These are phyloP conservation scores for Fusarium sp. DNA, from an alignment of 2,329 filamentous ascomycete genomes.

Conservation along the genomic window DNA sequence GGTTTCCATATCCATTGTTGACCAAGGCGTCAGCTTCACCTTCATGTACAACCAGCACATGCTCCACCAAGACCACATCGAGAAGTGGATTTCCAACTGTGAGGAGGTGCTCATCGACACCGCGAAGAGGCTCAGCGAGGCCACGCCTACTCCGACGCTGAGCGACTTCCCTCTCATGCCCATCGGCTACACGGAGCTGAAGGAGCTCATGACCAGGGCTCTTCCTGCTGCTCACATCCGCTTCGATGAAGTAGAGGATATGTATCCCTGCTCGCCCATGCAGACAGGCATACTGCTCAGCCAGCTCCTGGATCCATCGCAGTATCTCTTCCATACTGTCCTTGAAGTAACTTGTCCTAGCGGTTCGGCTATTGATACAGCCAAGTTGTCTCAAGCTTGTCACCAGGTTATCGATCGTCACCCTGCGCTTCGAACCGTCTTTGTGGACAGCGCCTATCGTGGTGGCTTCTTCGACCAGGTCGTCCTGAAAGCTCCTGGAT, in stretches of 20 bases:
- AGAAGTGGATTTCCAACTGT: conserved; percentile 25
- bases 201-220: conserved; percentile 33
- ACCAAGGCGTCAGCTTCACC: neutral
- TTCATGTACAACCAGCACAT: conserved; percentile 31
- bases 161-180: conserved; percentile 50
- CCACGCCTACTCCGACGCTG: conserved; percentile 40
- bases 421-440: conserved; percentile 47
- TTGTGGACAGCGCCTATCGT: conserved; percentile 43
- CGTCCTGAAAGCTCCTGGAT: conserved; percentile 17
- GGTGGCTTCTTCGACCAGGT: conserved; percentile 46
- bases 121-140: conserved; percentile 15
- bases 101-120: conserved; percentile 9
- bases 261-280: conserved; percentile 54
- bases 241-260: conserved; percentile 44
- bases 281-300: conserved; percentile 53
- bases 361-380: neutral
- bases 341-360: conserved; percentile 9
- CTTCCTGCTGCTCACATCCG: conserved; percentile 33
- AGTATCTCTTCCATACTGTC: conserved; percentile 34
- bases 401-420: conserved; percentile 43
- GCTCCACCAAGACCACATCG: conserved; percentile 23
- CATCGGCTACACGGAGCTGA: conserved; percentile 44
- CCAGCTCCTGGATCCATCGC: conserved; percentile 38
- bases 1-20: conserved; percentile 21
- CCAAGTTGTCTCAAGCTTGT: conserved; percentile 23